These are phyloP conservation scores for Phytophthora fragariae DNA, from an alignment of 352 stramenopile species.

Conservation along the genomic window DNA sequence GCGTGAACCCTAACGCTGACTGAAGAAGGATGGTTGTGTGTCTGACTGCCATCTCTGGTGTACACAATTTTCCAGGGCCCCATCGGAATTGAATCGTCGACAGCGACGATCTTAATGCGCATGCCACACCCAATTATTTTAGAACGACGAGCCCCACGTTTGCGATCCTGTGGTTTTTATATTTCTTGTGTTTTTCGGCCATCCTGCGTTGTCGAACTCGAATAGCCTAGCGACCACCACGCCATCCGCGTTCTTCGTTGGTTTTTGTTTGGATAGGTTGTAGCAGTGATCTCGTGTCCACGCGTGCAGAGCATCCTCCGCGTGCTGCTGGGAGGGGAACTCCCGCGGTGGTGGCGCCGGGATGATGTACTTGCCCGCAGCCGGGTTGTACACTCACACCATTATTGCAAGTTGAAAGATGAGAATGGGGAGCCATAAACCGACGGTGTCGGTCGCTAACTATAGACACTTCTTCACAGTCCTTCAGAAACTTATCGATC, in stretches of 20 bases:
- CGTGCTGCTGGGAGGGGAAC: too few species aligned
- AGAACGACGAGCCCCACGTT: background rate
- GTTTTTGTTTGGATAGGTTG: background rate
- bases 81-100: background rate
- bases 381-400: too few species aligned
- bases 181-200: background rate
- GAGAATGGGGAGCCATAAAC: too few species aligned
- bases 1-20: too few species aligned
- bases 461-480: background rate
- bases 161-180: background rate
- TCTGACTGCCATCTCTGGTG: too few species aligned
- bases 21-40: too few species aligned
- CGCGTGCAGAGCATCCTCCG: too few species aligned
- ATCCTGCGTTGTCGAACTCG: background rate
- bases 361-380: too few species aligned
- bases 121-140: slow-evolving; percentile 9
- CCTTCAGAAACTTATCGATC: too few species aligned
- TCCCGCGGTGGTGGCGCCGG: too few species aligned
- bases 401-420: too few species aligned
- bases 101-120: background rate
- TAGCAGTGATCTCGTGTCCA: background rate
- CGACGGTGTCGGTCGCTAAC: too few species aligned
- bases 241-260: background rate
- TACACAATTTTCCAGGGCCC: slow-evolving; percentile 7
- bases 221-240: background rate